Base-by-base conservation (phyloP, 2,329 filamentous ascomycete genomes). In the Cladorrhinum sp. region DNA sequence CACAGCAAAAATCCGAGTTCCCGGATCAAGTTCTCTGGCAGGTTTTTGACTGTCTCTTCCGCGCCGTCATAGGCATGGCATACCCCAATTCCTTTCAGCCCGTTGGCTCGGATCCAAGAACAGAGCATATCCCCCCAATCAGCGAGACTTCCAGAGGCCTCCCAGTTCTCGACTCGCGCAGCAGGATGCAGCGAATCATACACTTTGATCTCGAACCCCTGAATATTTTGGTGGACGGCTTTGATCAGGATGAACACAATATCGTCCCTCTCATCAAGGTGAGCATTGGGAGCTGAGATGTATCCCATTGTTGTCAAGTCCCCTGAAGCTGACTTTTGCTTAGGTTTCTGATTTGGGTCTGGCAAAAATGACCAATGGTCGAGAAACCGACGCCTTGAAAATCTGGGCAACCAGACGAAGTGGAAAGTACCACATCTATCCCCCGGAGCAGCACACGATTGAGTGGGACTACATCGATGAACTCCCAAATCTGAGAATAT, bases 171-270 rank as follows among this genome's bases (percentile, higher is more conserved):
- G 60, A 46, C 26, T 14, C 53, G 12, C 24, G 52, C 36, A 52
- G 56, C 50, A 2, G 10, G 1, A 7, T 12, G 12, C 18, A 46
- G 14, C 60, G 59, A 16, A 16, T 63, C 14, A 55, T 65, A 12
- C 63, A 65, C 23, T 63, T 63, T 21, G 63, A 65, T 23, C 49
- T 65, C 20, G 63, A 62, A 16, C 46, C 59, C 4, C 20, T 54
- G 53, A 65, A 65, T 20, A 50, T 64, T 10, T 46, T 66, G 28
- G 51, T 65, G 10, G 61, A 60, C 16, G 52, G 61, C 36, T 62
- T 48, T 54, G 62, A 66, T 30, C 23, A 20, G 6, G 28, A 20
- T 16, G 59, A 63, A 12, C 61, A 64, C 39, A 58, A 58, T 26
- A 7, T 58, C 14, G 48, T 59, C 16, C 63, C 63, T 2, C 18